Conservation (phyloP, 495 filamentous ascomycete species). For the Neurospora sublineolata region DNA sequence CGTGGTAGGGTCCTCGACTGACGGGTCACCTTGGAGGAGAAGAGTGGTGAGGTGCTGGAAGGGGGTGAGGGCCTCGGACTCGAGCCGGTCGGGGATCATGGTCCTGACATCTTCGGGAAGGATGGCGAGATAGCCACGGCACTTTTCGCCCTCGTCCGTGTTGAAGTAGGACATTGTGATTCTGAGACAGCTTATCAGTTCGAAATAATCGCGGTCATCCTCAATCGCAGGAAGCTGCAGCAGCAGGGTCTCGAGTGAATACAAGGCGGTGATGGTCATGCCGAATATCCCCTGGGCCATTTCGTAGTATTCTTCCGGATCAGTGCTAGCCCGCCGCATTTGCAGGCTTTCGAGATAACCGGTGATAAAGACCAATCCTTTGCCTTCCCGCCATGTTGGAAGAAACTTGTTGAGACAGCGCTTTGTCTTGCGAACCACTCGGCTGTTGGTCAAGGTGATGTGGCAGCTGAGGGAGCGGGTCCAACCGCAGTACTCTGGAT, state of each 20-base stretch:
- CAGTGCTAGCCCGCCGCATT: neutral
- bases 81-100: neutral
- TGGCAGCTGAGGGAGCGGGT: conserved; percentile 21
- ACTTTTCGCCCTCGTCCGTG: neutral
- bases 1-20: conserved; percentile 9
- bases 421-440: conserved; percentile 15
- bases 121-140: neutral
- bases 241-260: conserved; percentile 16
- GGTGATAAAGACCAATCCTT: neutral
- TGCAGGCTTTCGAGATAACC: neutral
- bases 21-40: conserved; percentile 12
- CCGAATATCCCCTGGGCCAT: conserved; percentile 14
- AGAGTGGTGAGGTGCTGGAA: conserved; percentile 7
- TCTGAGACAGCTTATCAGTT: conserved; percentile 1
- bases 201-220: conserved; percentile 13
- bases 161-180: conserved; percentile 3
- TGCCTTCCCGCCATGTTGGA: conserved; percentile 1
- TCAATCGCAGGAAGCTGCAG: conserved; percentile 20
- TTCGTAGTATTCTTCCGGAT: conserved; percentile 5
- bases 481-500: conserved; percentile 9
- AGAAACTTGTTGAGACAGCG: conserved; percentile 5
- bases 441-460: conserved; percentile 15
- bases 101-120: neutral
- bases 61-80: neutral
- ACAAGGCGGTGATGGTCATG: conserved; percentile 13